A percentile compares a stretch with the other conserved stretches of the same genome.
phyloP scores from a whole-genome alignment of 768 basidiomycete genomes.

The Termitomyces sp. region DNA sequence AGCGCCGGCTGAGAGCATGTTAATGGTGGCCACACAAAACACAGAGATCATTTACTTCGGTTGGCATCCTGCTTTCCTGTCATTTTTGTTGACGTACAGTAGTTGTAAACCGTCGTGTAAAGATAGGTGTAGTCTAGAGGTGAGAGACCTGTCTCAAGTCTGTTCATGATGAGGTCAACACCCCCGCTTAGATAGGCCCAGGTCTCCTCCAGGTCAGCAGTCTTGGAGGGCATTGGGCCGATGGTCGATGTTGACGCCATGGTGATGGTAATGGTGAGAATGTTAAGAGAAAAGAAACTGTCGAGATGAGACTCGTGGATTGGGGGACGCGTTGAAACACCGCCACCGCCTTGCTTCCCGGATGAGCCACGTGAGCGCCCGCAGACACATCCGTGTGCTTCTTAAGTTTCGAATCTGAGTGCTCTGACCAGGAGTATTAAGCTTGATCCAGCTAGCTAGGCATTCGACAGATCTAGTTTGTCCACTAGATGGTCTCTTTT shows the following conservation, averaged over 20 bases:
- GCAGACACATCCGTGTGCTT: too few species aligned
- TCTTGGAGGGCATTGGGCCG: conserved; percentile 53
- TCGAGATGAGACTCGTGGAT: conserved; percentile 4
- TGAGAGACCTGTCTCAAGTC: conserved; percentile 77
- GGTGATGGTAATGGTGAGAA: not conserved
- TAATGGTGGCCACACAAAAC: conserved; percentile 7
- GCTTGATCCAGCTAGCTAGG: not conserved
- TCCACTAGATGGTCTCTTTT: not conserved
- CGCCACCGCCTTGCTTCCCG: not conserved
- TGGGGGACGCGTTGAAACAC: conserved; percentile 11
- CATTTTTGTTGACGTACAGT: conserved; percentile 91
- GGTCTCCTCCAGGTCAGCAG: conserved; percentile 77
- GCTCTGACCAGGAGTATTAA: not conserved
- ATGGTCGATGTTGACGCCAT: conserved; percentile 10
- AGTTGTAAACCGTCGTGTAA: conserved; percentile 96
- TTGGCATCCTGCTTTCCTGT: conserved; percentile 57
- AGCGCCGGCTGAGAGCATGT: conserved; percentile 62
- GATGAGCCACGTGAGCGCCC: conserved; percentile 4
- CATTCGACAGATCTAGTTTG: not conserved
- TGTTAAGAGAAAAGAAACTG: not conserved
- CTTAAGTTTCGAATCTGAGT: too few species aligned
- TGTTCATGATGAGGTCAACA: conserved; percentile 91
- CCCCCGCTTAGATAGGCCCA: conserved; percentile 81
- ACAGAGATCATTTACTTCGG: conserved; percentile 47
- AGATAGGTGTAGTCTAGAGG: conserved; percentile 67